Percentiles rank a stretch among this genome's conserved stretches.
Evolutionary conservation across 2,329 filamentous ascomycete genomes (phyloP).

Genomic region (Penicillium decumbens): DNA sequence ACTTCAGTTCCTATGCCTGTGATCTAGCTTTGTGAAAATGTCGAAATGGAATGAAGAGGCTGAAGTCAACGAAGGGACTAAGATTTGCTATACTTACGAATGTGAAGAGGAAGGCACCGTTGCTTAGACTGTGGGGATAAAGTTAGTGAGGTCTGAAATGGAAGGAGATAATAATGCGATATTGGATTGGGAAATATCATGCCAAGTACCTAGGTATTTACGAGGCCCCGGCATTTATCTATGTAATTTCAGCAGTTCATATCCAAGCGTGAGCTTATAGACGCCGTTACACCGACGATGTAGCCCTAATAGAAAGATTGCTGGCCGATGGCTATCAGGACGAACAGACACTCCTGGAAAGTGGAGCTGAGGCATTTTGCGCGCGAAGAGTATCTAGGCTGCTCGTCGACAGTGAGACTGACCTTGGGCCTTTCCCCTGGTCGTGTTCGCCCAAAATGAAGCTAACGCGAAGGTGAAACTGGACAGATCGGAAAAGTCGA

Average conservation of each 20-base stretch:
- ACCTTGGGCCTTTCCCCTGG: slow-evolving; percentile 12
- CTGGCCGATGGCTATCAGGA: slow-evolving; percentile 61
- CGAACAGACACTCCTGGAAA: slow-evolving; percentile 60
- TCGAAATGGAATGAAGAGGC: no score
- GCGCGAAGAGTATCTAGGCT: slow-evolving; percentile 6
- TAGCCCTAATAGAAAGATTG: slow-evolving; percentile 57
- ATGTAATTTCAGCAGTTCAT: slow-evolving; percentile 64
- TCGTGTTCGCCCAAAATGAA: not conserved
- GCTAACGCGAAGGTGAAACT: not conserved
- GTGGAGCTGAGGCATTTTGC: slow-evolving; percentile 54
- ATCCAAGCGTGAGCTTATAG: slow-evolving; percentile 54
- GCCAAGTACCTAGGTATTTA: slow-evolving; percentile 29
- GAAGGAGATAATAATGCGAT: not conserved
- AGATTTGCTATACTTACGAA: slow-evolving; percentile 45
- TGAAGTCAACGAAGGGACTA: no score
- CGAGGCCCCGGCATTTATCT: slow-evolving; percentile 61
- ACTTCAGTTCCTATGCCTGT: no score
- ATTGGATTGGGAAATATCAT: not conserved
- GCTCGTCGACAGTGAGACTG: slow-evolving; percentile 4
- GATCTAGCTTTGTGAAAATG: no score
- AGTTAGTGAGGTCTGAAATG: slow-evolving; percentile 5
- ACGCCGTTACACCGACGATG: slow-evolving; percentile 59
- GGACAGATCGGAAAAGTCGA: not conserved
- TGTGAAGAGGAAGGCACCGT: slow-evolving; percentile 61
- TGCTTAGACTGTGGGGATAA: slow-evolving; percentile 47